A percentile compares a stretch with the other conserved stretches of the same genome.
These are phyloP conservation scores for Voacanga thouarsii DNA, from an alignment of 257 asterid species.

Conservation along the genomic window DNA sequence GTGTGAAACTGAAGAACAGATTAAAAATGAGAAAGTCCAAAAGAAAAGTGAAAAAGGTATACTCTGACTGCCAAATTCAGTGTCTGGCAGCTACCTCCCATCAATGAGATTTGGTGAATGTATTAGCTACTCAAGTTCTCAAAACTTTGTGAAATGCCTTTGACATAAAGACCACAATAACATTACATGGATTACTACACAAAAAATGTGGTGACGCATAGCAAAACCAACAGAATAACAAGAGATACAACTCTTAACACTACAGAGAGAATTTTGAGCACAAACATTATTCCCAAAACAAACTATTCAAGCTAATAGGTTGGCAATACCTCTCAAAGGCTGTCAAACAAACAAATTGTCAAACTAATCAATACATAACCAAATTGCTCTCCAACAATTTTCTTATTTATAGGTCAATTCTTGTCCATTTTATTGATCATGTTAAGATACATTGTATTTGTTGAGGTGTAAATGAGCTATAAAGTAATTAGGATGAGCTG, in stretches of 20 bases:
- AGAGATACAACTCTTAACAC: neutral
- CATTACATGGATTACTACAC: neutral
- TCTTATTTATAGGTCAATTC: neutral
- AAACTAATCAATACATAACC: no score
- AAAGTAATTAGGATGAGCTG: no score
- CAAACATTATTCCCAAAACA: neutral
- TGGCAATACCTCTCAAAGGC: neutral
- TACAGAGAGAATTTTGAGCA: neutral
- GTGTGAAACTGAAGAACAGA: neutral
- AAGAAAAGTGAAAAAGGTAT: no score
- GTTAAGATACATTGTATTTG: neutral
- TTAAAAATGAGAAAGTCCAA: no score
- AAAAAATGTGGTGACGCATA: neutral
- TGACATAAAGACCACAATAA: neutral
- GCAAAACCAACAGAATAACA: neutral
- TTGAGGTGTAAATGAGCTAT: no score
- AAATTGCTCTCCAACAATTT: neutral
- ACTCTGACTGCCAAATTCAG: no score
- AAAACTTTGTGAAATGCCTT: neutral
- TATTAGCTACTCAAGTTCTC: neutral
- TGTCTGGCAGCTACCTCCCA: neutral
- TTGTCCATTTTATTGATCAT: neutral
- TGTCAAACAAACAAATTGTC: no score
- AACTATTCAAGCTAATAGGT: neutral
- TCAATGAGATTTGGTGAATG: no score